Evolutionary conservation across 768 basidiomycete genomes (phyloP), one percentile per base, ranked within the genome.

Genomic region (Pleurotus giganteus): DNA sequence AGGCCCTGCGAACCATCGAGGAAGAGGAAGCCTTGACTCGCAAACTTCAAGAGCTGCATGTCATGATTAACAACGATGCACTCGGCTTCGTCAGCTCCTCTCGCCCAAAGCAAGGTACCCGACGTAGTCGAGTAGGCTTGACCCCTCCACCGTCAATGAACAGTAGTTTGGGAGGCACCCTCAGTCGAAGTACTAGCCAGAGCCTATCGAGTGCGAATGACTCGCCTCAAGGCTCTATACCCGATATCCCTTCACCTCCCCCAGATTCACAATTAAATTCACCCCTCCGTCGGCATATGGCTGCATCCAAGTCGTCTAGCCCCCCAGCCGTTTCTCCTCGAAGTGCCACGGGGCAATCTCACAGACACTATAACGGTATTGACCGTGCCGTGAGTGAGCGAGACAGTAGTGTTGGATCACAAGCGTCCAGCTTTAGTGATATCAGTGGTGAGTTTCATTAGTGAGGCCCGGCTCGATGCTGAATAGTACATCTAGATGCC

Each of bases 381-480:
- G 76, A 68, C 54, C 71, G 74, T 31, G 71, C 66, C 37, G 32
- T 47, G 27, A 81, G 80, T 60, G 82, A 86, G 54, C 76, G 81
- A 53, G 77, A 77, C 41, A 88, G 87, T 60, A 82, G 74, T 58
- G 79, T 86, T 47, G 83, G 84, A 2, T 91, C 89, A 21, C 83
- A 85, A 39, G 82, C 89, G 0, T 91, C 90, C 4, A 81, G 91
- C 66, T 91, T 93, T 62, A 93, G 91, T 63, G 91, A 94, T 63
- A 64, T 93, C 41, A 94, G 91, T 62, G 91, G 91, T 91, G 62
- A 63, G 81, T 70, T 26, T 49, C 13, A 9, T 11, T 9, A 36
- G 42, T 28, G 21, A 4, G 21, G 11, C 26, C 37, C 2, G n/a
- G 47, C 19, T 49, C 15, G 12, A 44, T 15, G 26, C 28, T 54